Base-by-base conservation (phyloP, 2,329 filamentous ascomycete species). In the Zasmidium cellare region DNA sequence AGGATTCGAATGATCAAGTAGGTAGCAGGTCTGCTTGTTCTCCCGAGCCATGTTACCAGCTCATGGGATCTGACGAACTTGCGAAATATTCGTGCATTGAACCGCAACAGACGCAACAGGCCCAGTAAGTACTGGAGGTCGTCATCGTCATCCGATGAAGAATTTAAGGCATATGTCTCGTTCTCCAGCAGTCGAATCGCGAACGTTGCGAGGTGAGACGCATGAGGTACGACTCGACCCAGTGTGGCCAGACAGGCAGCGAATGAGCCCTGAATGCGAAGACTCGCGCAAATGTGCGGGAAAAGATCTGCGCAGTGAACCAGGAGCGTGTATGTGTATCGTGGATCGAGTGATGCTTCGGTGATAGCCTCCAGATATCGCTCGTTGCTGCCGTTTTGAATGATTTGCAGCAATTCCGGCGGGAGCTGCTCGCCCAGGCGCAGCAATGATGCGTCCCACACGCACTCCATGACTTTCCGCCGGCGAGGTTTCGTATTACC, bases 1-100 rank as follows among this genome's bases (percentile, higher is more conserved):
- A 96, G 89, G 58, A 92, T 85, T 62, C 91, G 85, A 56, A 96
- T 83, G 14, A 92, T 88, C 60, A 97, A 80, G 74, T 92, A 96
- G 74, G 89, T 85, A 51, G 96, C 83, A 16, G 83, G 77, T 58
- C 75, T 77, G 64, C 82, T 80, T 48, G 73, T 54, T 67, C 85
- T 82, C 46, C 79, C 77, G 65, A 96, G 88, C 12, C 96, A 78
- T 25, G 75, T 75, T 74, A 92, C 87, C 46, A 96, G 80, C 62
- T 84, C 83, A 48, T 85, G 81, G 1, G 88, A 86, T 35, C 84
- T 84, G 31, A 92, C 81, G 66, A 86, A 79, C 58, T 76, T 77
- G 9, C 83, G 82, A 69, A 92, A 96, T 3, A 82, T 82, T 46
- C 82, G 79, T 64, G 84, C 81, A 71, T 97, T 87, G 69, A 90